Base-by-base conservation (phyloP, 2,329 filamentous ascomycete genomes). In the Colletotrichum sp. region DNA sequence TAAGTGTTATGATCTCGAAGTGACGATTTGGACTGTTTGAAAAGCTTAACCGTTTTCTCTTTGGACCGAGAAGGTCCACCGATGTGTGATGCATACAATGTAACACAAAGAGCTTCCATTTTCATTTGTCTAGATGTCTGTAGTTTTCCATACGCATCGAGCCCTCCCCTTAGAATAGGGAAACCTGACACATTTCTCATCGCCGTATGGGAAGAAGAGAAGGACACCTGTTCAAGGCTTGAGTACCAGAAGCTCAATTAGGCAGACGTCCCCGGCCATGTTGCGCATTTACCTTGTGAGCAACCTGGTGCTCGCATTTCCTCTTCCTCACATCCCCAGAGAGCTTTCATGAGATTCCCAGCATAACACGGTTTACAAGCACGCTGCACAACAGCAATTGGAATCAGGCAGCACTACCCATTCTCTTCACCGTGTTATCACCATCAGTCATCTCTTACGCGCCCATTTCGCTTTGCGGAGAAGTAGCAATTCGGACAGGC, bases 201-300 rank as follows among this genome's bases (percentile, higher is more conserved):
- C 18, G 5, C 18, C 8, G 18, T 9, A 16, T 5, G 16, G 18
- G 1, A 18, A n/a, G 39, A n/a, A n/a, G 0, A 18, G 5, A 10
- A 10, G 8, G 13, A 7, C 6, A 8, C 34, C 8, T 36, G 18
- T 2, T 2, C 3, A 44, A 44, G 36, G 16, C 8, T 10, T 18
- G 15, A 6, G 8, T 18, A 16, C 0, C 1, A 44, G 36, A 18
- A 4, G 18, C 16, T 44, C 39, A n/a, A 10, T n/a, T 44, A 0
- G 16, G 34, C 32, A 1, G 3, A 5, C 32, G 5, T 9, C 1
- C 5, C 18, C 3, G 39, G 2, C 0, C 0, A 3, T n/a, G 5
- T 44, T 44, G 18, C 39, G 39, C 18, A 7, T 44, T 18, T 1
- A 18, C 1, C 36, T 44, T 44, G 16, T 18, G 36, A 1, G 0